Base-by-base conservation (phyloP, 306 rosid species). In the Rubus idaeus region DNA sequence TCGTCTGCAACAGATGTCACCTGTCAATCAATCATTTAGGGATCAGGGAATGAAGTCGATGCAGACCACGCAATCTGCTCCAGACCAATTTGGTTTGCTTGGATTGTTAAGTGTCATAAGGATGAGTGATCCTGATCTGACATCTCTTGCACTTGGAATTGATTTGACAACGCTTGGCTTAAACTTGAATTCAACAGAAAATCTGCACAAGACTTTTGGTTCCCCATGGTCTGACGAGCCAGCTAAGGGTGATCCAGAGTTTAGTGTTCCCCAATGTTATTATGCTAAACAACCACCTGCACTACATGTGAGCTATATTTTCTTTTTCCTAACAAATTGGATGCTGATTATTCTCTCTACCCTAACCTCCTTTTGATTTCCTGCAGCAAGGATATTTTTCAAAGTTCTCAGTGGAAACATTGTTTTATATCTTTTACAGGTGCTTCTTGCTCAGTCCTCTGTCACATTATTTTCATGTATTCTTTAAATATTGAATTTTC, bases 201-300 rank as follows among this genome's bases (percentile, higher is more conserved):
- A 92, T 84, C 97, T 96, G 78, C 97, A 96, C 82, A 92, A 93
- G 86, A 96, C 92, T 78, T 96, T 96, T 85, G 93, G 91, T 58
- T 96, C 99, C 69, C 99, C 99, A 21, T 96, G 99, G 99, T 90
- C 97, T 63, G 98, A 96, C 40, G 99, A 89, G 84, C 92, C 99
- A 10, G 92, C 91, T 50, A 96, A 92, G 87, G 96, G 96, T 44
- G 99, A 96, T 82, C 97, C 99, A 52, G 97, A 91, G 75, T 96
- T 96, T 80, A 84, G 52, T 53, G 91, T 93, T 65, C 99, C 97
- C 0, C 96, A 89, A 68, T 96, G 99, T 82, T 96, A 96, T 68
- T 80, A 78, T 35, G 87, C 91, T n/a, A 91, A 96, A 88, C 94
- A 82, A 68, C 94, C 97, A 12, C 96, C 96, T 76, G 52, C 86